phyloP scores from a whole-genome alignment of 2,329 filamentous ascomycete genomes.

The Apiospora malaysiana region DNA sequence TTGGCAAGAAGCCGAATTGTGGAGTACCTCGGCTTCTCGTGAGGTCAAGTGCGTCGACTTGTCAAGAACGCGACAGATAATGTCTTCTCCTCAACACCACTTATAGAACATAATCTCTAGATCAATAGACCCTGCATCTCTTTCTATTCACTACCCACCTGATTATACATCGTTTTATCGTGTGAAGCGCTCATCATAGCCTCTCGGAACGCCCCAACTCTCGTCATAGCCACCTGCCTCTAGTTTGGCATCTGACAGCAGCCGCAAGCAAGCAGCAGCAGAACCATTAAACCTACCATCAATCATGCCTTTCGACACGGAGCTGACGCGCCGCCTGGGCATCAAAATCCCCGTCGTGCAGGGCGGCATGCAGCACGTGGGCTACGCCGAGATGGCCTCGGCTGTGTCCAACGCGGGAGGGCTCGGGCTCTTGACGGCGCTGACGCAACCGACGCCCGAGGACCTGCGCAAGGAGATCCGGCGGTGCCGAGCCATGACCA shows the following conservation, averaged over 20 bases:
- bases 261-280: neutral
- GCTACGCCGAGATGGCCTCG: constrained; percentile 78
- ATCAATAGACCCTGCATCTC: neutral
- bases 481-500: constrained; percentile 80
- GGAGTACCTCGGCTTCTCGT: constrained; percentile 24
- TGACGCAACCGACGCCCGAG: constrained; percentile 92
- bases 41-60: neutral
- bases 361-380: constrained; percentile 87
- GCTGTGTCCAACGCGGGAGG: constrained; percentile 84
- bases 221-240: neutral
- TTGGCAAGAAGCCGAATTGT: constrained; percentile 21
- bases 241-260: constrained; percentile 4
- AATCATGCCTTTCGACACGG: constrained; percentile 63
- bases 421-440: constrained; percentile 80
- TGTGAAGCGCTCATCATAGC: too few species aligned
- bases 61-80: neutral
- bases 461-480: constrained; percentile 93
- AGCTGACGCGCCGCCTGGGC: constrained; percentile 62
- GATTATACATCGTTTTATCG: neutral
- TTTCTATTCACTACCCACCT: neutral
- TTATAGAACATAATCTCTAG: neutral
- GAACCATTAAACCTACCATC: neutral
- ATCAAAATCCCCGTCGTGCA: constrained; percentile 76
- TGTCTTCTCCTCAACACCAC: neutral
- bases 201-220: neutral